These are phyloP conservation scores for Ascochyta koolunga DNA, from an alignment of 2,329 filamentous ascomycete genomes.

Conservation along the genomic window DNA sequence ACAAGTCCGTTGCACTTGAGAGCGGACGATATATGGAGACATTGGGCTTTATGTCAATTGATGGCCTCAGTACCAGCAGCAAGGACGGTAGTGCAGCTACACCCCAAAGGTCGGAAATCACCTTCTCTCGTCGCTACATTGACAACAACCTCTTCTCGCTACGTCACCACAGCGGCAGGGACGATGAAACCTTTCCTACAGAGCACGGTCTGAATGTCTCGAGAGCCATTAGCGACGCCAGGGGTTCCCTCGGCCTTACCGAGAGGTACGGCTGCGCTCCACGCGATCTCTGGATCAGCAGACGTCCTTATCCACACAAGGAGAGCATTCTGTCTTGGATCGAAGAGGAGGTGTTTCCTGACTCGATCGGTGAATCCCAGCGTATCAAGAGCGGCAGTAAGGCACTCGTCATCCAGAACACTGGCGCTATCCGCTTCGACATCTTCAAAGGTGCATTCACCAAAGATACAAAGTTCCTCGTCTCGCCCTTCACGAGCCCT, in stretches of 20 bases:
- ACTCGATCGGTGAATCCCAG: constrained; percentile 59
- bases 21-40: constrained; percentile 95
- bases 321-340: constrained; percentile 85
- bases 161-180: constrained; percentile 77
- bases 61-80: constrained; percentile 61
- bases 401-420: constrained; percentile 80
- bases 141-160: constrained; percentile 91
- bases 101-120: constrained; percentile 47
- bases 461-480: constrained; percentile 80
- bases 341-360: constrained; percentile 74
- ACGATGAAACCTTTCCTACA: constrained; percentile 76
- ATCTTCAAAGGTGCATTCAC: constrained; percentile 94
- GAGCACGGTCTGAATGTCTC: constrained; percentile 75
- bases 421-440: constrained; percentile 91
- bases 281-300: constrained; percentile 78
- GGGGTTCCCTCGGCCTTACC: constrained; percentile 74
- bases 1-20: constrained; percentile 77
- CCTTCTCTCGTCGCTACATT: constrained; percentile 82
- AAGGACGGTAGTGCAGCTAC: constrained; percentile 32
- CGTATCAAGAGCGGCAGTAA: constrained; percentile 60
- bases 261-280: constrained; percentile 83
- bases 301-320: constrained; percentile 73
- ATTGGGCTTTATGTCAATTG: constrained; percentile 88
- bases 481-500: constrained; percentile 85
- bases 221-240: constrained; percentile 69